A percentile compares a stretch with the other conserved stretches of the same genome.
Conservation (phyloP, 768 basidiomycete species). For the Postia placenta region DNA sequence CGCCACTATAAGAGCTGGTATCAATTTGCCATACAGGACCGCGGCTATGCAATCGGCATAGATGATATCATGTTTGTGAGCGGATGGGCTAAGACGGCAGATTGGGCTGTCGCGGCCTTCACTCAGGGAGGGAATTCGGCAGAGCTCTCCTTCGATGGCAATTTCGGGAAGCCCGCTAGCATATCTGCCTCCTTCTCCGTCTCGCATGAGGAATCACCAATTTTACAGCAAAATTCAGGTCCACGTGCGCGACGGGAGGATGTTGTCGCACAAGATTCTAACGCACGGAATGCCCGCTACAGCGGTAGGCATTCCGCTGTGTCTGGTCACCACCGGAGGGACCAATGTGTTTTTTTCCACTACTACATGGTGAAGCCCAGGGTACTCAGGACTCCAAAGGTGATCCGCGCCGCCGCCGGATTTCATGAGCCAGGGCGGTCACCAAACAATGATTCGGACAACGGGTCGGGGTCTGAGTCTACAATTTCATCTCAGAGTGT, state of each 20-base stretch:
- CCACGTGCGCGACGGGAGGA: background rate
- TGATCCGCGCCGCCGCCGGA: constrained; percentile 11
- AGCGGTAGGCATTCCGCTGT: background rate
- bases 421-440: constrained; percentile 4
- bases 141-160: background rate
- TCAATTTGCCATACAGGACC: background rate
- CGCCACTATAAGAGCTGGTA: background rate
- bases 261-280: background rate
- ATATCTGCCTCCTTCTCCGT: background rate
- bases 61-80: constrained; percentile 5
- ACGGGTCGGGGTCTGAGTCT: too few species aligned
- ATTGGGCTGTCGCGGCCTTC: constrained; percentile 10
- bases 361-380: constrained; percentile 8
- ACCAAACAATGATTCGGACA: background rate
- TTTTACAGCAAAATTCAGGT: background rate
- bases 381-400: background rate
- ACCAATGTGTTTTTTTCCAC: constrained; percentile 8
- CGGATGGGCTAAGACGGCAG: constrained; percentile 10
- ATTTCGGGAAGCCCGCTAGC: background rate
- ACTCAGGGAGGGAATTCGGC: background rate
- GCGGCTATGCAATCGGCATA: background rate
- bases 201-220: background rate
- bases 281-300: background rate
- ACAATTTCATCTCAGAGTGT: too few species aligned
- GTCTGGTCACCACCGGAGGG: background rate